Base-by-base conservation (phyloP, 2,329 filamentous ascomycete species). In the Hypoxylon sp. region DNA sequence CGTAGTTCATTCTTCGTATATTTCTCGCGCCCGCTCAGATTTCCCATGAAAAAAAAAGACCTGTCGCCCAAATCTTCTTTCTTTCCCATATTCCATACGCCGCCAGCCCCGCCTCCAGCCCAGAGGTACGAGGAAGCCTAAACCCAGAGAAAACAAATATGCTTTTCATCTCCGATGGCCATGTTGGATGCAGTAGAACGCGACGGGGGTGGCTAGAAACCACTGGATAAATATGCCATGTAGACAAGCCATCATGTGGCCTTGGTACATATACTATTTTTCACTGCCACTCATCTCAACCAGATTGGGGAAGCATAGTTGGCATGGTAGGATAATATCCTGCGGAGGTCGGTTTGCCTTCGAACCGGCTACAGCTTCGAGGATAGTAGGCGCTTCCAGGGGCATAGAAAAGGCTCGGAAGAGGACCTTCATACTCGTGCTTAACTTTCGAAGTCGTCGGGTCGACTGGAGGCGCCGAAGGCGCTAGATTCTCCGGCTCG, bases 321-420 rank as follows among this genome's bases (percentile, higher is more conserved):
- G 86, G 75, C 70, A 83, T 78, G 4, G 82, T 83, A 1, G 86
- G 86, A 67, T 88, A 89, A 69, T 85, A 87, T 13, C 85, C 86
- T 21, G 77, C 78, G 4, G 86, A 86, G 46, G 78, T 82, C 9
- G 82, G 46, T 72, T 87, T 88, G 62, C 84, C 84, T 58, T 88
- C 86, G 68, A 85, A 88, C 9, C 84, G 82, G 14, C 82, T 82
- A 65, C 85, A 85, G 28, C 80, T 80, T 52, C 79, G 79, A 14
- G 79, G 65, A 30, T 78, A 80, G 64, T 79, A 85, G 49, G 72
- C 78, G 28, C 78, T 72, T 0, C 82, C 81, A 0, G 82, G 78
- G 51, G 83, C 82, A 69, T 84, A 85, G 46, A 85, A 82, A 46
- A 86, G 77, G 58, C 82, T 85, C 1, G 85, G 83, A 7, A 86